Evolutionary conservation across 1,284 basidiomycete genomes (phyloP).

Genomic region (Heterobasidion parviporum): DNA sequence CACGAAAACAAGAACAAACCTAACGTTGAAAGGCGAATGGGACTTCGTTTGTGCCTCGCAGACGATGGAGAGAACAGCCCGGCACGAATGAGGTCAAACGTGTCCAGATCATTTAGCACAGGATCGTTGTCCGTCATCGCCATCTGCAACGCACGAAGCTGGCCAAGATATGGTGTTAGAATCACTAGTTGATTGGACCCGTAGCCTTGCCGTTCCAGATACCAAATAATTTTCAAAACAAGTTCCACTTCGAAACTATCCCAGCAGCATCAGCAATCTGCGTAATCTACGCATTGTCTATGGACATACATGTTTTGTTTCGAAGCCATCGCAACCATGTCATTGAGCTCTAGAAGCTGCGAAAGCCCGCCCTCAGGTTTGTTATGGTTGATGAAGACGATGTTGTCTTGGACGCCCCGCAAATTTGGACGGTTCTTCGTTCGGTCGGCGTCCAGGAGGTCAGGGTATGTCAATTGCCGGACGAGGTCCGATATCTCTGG

Average conservation of each 20-base stretch:
- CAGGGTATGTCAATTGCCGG: slow-evolving; percentile 53
- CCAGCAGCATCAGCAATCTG: neutral
- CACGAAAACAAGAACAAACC: slow-evolving; percentile 26
- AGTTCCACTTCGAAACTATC: slow-evolving; percentile 37
- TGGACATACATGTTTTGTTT: slow-evolving; percentile 42
- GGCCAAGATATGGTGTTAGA: slow-evolving; percentile 61
- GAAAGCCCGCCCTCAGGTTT: slow-evolving; percentile 42
- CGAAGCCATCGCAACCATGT: slow-evolving; percentile 39
- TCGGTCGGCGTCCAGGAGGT: slow-evolving; percentile 42
- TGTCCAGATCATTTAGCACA: slow-evolving; percentile 54
- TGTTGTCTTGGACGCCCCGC: slow-evolving; percentile 43
- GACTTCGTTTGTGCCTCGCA: slow-evolving; percentile 29
- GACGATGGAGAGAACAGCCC: slow-evolving; percentile 35
- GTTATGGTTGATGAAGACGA: slow-evolving; percentile 54
- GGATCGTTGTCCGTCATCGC: slow-evolving; percentile 46
- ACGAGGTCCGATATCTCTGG: slow-evolving; percentile 58
- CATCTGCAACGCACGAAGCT: slow-evolving; percentile 41
- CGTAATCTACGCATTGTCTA: too few species aligned
- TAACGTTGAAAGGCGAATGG: slow-evolving; percentile 51
- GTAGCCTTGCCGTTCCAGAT: slow-evolving; percentile 62
- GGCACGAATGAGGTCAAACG: slow-evolving; percentile 44
- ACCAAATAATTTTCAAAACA: slow-evolving; percentile 56
- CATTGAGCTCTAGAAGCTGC: slow-evolving; percentile 32
- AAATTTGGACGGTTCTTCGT: slow-evolving; percentile 42
- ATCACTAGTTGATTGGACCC: slow-evolving; percentile 48